phyloP scores from a whole-genome alignment of 495 filamentous ascomycete species.

The Rusavskia elegans region DNA sequence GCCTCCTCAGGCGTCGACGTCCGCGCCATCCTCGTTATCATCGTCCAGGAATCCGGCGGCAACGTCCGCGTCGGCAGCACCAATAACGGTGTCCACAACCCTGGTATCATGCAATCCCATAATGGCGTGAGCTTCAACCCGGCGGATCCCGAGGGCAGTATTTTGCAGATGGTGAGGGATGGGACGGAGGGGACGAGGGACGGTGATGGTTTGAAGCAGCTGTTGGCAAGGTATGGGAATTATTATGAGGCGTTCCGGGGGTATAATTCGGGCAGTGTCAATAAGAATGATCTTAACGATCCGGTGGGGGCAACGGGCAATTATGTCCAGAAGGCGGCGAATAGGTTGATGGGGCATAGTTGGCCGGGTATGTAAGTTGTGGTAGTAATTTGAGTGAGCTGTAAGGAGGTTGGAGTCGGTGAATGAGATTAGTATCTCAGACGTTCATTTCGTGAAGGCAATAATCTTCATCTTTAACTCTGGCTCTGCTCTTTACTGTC shows the following conservation, averaged over 20 bases:
- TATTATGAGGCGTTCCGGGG: constrained; percentile 22
- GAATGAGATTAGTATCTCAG: too few relatives aligned
- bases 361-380: constrained; percentile 5
- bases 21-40: constrained; percentile 23
- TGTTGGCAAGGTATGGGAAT: constrained; percentile 7
- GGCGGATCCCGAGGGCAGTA: constrained; percentile 7
- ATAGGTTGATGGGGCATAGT: constrained; percentile 4
- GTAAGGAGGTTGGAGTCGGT: too few relatives aligned
- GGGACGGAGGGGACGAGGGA: constrained; percentile 20
- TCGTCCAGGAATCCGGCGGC: constrained; percentile 29
- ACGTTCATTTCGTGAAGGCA: too few relatives aligned
- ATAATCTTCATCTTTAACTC: too few relatives aligned
- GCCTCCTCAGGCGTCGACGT: constrained; percentile 16
- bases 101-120: constrained; percentile 26
- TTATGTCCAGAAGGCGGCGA: constrained; percentile 5
- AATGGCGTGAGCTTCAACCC: constrained; percentile 9
- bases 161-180: constrained; percentile 22
- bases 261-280: constrained; percentile 4
- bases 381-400: too few relatives aligned
- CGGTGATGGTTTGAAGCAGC: constrained; percentile 23
- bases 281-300: background rate
- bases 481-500: too few relatives aligned
- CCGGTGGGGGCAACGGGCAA: constrained; percentile 1
- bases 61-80: constrained; percentile 24
- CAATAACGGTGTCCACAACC: constrained; percentile 22